phyloP scores from a whole-genome alignment of 164 flowering plant genomes.

The Liquidambar formosana region DNA sequence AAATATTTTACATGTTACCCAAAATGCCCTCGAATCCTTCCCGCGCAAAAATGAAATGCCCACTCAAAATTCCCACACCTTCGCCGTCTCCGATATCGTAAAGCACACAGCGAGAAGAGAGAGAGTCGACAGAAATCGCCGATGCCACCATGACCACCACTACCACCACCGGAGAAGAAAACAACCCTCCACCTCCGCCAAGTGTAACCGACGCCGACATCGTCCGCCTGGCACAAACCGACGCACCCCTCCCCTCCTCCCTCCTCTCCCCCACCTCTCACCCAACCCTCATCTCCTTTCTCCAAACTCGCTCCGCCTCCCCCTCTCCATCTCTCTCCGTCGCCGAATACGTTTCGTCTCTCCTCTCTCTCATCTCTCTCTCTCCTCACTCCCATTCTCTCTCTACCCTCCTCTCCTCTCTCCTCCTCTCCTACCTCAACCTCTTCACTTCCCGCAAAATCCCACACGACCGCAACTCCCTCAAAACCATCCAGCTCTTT shows the following conservation, averaged over 20 bases:
- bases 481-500: conserved; percentile 48
- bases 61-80: background rate
- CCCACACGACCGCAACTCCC: conserved; percentile 55
- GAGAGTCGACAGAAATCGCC: background rate
- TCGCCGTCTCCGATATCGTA: background rate
- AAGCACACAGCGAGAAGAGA: background rate
- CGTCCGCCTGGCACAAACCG: conserved; percentile 41
- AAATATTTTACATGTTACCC: background rate
- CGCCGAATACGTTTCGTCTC: conserved; percentile 51
- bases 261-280: conserved; percentile 48
- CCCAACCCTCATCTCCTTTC: conserved; percentile 50
- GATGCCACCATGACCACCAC: conserved; percentile 19
- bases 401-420: conserved; percentile 51
- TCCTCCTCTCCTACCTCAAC: conserved; percentile 42
- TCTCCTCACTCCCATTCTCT: conserved; percentile 35
- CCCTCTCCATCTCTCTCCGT: conserved; percentile 49
- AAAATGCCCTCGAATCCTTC: background rate
- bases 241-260: conserved; percentile 35
- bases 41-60: conserved; percentile 4
- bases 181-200: background rate
- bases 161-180: conserved; percentile 1
- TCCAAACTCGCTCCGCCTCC: conserved; percentile 38
- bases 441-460: conserved; percentile 54
- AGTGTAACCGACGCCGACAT: conserved; percentile 42
- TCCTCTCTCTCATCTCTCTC: conserved; percentile 51